phyloP scores from a whole-genome alignment of 1,139 yeast genomes.

The Hanseniaspora sp. region DNA sequence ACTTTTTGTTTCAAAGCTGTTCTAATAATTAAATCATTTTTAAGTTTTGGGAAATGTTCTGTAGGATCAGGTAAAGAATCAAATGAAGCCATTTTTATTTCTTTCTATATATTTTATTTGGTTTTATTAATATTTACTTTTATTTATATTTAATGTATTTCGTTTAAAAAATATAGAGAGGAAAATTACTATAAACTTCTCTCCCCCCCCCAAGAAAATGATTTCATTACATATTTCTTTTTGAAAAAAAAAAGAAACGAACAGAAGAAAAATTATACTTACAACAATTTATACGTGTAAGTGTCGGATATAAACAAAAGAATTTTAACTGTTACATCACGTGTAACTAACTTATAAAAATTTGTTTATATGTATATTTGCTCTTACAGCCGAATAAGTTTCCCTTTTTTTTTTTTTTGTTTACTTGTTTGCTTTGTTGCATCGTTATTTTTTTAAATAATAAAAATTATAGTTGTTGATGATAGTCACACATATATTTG shows the following conservation, averaged over 20 bases:
- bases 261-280: no score
- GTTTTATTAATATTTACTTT: neutral
- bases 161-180: neutral
- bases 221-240: no score
- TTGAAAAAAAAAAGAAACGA: neutral
- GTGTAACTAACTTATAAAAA: no score
- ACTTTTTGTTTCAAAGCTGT: constrained; percentile 82
- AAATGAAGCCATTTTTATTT: constrained; percentile 2
- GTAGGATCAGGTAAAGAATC: constrained; percentile 12
- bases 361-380: no score
- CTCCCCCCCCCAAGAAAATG: no score
- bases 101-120: neutral
- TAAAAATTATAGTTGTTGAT: no score
- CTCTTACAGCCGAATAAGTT: neutral
- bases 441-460: no score
- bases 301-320: neutral
- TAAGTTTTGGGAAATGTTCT: constrained; percentile 48
- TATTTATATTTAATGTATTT: neutral
- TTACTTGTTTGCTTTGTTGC: no score
- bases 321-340: neutral
- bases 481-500: no score
- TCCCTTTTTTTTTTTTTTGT: neutral
- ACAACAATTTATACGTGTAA: no score
- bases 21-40: constrained; percentile 79
- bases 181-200: neutral